Evolutionary conservation across 192 early-diverging fungal genomes (phyloP).

Genomic region (Cetraspora pellucida): DNA sequence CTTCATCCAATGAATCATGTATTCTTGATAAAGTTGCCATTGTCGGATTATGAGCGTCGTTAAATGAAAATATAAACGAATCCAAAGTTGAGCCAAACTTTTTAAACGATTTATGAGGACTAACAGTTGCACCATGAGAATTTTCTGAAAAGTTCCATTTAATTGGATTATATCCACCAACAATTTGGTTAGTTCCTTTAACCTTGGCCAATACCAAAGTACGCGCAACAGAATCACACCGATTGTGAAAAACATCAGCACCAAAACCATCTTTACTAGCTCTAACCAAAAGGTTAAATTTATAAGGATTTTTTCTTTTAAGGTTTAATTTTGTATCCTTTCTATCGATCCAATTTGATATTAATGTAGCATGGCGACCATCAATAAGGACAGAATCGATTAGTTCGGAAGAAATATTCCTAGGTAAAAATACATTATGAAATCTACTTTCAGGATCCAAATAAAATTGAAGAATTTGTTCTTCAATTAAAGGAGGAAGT

Average conservation of each 20-base stretch:
- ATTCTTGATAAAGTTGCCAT: background rate
- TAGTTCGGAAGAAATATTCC: background rate
- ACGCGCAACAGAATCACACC: background rate
- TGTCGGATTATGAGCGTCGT: background rate
- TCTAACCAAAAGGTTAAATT: conserved; percentile 10
- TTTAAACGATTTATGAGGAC: too few relatives aligned
- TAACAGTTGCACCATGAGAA: background rate
- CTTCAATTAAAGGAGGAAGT: background rate
- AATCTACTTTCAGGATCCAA: background rate
- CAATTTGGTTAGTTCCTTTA: background rate
- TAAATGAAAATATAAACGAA: background rate
- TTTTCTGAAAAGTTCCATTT: background rate
- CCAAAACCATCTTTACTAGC: conserved; percentile 12
- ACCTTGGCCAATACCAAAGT: background rate
- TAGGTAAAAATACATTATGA: background rate
- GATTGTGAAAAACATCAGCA: background rate
- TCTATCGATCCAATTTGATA: conserved; percentile 11
- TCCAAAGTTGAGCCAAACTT: background rate
- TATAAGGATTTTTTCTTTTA: conserved; percentile 6
- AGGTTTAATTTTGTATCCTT: background rate
- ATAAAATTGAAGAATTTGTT: conserved; percentile 9
- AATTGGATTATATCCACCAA: background rate
- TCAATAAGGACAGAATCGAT: conserved; percentile 16
- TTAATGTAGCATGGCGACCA: background rate
- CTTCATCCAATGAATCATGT: background rate